phyloP scores from a whole-genome alignment of 2,329 filamentous ascomycete genomes.

The Helminthosporium solani region DNA sequence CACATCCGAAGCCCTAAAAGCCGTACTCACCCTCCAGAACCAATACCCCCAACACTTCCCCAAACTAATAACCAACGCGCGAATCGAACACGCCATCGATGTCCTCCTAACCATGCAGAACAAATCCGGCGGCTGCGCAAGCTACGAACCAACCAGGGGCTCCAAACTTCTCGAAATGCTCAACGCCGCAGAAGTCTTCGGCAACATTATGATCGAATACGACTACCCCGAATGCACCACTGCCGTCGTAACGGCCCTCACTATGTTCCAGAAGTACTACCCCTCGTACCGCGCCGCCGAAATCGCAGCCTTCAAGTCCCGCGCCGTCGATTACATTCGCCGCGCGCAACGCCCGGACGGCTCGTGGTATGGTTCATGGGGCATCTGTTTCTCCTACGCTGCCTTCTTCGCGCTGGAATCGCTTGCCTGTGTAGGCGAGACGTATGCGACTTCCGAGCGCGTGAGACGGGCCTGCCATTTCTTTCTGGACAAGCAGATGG shows the following conservation, averaged over 20 bases:
- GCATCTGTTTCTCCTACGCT: conserved; percentile 96
- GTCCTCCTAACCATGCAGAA: conserved; percentile 93
- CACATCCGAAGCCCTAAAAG: conserved; percentile 85
- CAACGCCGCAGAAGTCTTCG: conserved; percentile 96
- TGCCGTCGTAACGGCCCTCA: conserved; percentile 83
- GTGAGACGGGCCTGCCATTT: conserved; percentile 80
- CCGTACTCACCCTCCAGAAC: conserved; percentile 80
- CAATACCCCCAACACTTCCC: conserved; percentile 63
- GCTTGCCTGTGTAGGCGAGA: conserved; percentile 77
- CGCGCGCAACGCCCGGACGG: conserved; percentile 75
- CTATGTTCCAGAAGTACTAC: conserved; percentile 77
- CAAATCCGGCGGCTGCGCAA: conserved; percentile 77
- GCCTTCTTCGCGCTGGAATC: conserved; percentile 95
- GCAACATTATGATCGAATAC: conserved; percentile 97
- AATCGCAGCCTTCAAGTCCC: conserved; percentile 69
- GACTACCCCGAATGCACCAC: conserved; percentile 98
- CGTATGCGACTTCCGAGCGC: conserved; percentile 69
- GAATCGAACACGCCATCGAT: conserved; percentile 85
- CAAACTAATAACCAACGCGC: conserved; percentile 68
- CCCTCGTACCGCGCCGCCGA: conserved; percentile 76
- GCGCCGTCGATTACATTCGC: conserved; percentile 82
- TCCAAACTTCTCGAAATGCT: conserved; percentile 77
- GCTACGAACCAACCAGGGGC: conserved; percentile 82
- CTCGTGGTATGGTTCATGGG: conserved; percentile 98
- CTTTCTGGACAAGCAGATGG: conserved; percentile 77